phyloP scores from a whole-genome alignment of 179 eudicot species.

The Actinidia polygama region DNA sequence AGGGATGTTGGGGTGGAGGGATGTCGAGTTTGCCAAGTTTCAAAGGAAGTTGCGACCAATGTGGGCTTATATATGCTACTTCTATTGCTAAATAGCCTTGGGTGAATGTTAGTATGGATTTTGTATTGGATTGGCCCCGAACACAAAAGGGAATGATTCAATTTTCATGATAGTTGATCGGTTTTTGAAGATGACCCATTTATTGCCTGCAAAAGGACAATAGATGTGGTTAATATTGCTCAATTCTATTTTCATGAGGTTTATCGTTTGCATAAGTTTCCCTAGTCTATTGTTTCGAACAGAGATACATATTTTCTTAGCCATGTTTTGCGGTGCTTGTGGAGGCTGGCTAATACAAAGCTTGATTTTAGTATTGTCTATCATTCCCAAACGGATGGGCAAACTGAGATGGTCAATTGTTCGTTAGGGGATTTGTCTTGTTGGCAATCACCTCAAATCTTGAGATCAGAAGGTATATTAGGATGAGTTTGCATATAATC shows the following conservation, averaged over 20 bases:
- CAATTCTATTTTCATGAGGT: constrained; percentile 10
- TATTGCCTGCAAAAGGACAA: constrained; percentile 11
- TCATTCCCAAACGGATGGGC: too few relatives aligned
- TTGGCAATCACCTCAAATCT: too few relatives aligned
- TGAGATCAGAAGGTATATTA: too few relatives aligned
- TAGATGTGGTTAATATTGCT: not conserved
- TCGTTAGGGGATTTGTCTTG: too few relatives aligned
- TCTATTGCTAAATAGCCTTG: not conserved
- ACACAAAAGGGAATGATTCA: not conserved
- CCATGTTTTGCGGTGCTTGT: not conserved
- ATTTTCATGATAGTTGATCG: constrained; percentile 15
- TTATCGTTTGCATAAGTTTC: not conserved
- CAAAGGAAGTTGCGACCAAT: not conserved
- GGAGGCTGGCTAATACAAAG: not conserved
- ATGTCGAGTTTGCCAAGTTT: not conserved
- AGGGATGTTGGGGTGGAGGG: not conserved
- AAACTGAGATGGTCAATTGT: not conserved
- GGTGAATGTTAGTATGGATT: constrained; percentile 26
- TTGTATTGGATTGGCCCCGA: constrained; percentile 5
- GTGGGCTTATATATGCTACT: not conserved
- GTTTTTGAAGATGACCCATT: constrained; percentile 27
- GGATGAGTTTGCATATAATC: too few relatives aligned
- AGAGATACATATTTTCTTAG: constrained; percentile 5
- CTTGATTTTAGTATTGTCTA: too few relatives aligned
- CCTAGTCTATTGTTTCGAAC: not conserved